phyloP scores from a whole-genome alignment of 2,329 filamentous ascomycete genomes.

The Colletotrichum sp. region DNA sequence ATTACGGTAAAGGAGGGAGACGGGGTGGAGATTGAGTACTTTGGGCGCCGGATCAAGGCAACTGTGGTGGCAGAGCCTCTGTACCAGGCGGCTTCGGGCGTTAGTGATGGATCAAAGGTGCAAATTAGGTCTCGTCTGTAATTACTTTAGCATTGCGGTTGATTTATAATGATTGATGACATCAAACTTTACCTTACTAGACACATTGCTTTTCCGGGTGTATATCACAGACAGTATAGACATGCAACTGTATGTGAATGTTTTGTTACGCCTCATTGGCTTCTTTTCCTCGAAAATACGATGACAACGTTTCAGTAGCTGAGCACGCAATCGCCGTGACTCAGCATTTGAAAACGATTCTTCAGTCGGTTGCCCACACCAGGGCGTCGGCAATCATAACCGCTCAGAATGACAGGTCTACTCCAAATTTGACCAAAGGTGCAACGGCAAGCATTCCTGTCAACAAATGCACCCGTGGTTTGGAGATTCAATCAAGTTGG shows the following conservation, averaged over 20 bases:
- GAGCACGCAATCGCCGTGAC: not conserved
- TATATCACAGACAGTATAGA: too few species aligned
- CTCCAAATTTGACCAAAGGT: constrained; percentile 49
- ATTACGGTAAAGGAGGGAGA: constrained; percentile 48
- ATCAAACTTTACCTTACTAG: not conserved
- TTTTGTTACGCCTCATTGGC: not conserved
- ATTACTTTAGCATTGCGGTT: not conserved
- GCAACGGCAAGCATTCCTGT: constrained; percentile 38
- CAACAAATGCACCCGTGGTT: constrained; percentile 47
- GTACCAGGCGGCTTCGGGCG: constrained; percentile 28
- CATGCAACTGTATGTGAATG: too few species aligned
- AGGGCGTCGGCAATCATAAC: constrained; percentile 30
- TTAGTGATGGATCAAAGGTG: not conserved
- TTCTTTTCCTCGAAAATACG: not conserved
- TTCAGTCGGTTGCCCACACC: constrained; percentile 36
- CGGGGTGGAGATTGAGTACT: constrained; percentile 64
- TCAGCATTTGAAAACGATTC: constrained; percentile 36
- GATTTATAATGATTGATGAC: not conserved
- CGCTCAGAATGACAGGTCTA: constrained; percentile 37
- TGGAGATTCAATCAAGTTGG: constrained; percentile 46
- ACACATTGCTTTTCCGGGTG: not conserved
- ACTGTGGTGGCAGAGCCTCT: constrained; percentile 57
- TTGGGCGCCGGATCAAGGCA: constrained; percentile 56
- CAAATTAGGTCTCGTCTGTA: not conserved
- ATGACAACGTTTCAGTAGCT: not conserved